Evolutionary conservation across 306 rosid genomes (phyloP).

Genomic region (Gleditsia sinensis): DNA sequence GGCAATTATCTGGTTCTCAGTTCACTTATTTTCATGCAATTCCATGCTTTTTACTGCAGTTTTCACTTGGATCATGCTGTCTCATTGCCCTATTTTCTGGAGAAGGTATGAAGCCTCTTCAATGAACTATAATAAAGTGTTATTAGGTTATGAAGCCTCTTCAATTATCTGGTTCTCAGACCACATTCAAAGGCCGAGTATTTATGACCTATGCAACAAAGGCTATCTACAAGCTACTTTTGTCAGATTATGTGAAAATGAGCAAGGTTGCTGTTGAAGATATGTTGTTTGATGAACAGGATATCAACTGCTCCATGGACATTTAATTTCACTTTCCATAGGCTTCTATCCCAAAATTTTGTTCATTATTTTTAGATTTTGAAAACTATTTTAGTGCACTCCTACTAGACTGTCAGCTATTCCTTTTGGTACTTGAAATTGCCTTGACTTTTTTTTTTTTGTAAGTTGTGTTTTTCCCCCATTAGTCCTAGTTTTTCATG

Average conservation of each 20-base stretch:
- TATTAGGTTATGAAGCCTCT: not conserved
- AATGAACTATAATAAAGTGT: not conserved
- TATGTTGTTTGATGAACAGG: slow-evolving; percentile 83
- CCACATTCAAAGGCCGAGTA: slow-evolving; percentile 85
- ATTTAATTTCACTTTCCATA: slow-evolving; percentile 15
- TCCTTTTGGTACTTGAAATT: not conserved
- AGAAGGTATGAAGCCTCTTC: slow-evolving; percentile 55
- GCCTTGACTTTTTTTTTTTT: not conserved
- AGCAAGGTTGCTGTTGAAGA: slow-evolving; percentile 90
- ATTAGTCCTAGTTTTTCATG: not conserved
- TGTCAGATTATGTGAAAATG: slow-evolving; percentile 83
- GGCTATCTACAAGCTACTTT: slow-evolving; percentile 80
- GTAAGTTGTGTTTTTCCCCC: not conserved
- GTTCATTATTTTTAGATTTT: not conserved
- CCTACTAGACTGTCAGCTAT: not conserved
- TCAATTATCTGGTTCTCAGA: slow-evolving; percentile 36
- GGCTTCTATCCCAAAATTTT: too few relatives aligned
- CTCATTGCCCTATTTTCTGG: slow-evolving; percentile 87
- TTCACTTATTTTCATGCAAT: not conserved
- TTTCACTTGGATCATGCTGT: slow-evolving; percentile 97
- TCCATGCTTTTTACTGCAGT: slow-evolving; percentile 40
- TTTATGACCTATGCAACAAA: slow-evolving; percentile 96
- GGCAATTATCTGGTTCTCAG: not conserved
- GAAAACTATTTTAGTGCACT: not conserved
- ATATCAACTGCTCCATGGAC: slow-evolving; percentile 90